phyloP scores from a whole-genome alignment of 148 eudicot species.

The Cornus suecica region DNA sequence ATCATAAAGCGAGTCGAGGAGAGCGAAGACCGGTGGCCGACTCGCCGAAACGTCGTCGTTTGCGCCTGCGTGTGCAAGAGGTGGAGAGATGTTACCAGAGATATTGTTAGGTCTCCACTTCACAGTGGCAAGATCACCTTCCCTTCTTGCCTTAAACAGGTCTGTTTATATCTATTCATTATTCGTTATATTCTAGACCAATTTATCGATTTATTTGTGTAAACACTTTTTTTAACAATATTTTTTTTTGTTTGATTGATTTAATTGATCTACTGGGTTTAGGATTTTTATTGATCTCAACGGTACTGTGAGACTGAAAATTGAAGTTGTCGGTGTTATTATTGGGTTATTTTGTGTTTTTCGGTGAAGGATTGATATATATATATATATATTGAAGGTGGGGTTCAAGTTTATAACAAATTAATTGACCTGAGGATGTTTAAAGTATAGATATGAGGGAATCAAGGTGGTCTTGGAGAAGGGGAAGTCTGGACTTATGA shows the following conservation, averaged over 20 bases:
- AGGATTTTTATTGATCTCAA: background rate
- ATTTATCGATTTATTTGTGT: background rate
- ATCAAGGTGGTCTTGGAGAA: too few relatives aligned
- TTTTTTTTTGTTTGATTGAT: background rate
- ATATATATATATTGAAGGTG: too few relatives aligned
- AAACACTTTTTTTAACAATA: background rate
- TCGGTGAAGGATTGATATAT: too few relatives aligned
- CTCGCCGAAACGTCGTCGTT: constrained; percentile 63
- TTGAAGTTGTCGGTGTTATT: background rate
- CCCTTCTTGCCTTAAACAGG: constrained; percentile 88
- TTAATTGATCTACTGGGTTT: background rate
- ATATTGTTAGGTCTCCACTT: constrained; percentile 43
- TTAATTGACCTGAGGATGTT: too few relatives aligned
- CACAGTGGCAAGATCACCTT: constrained; percentile 65
- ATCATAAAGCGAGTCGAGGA: constrained; percentile 70
- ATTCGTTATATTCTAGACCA: background rate
- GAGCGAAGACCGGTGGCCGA: constrained; percentile 77
- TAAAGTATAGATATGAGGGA: too few relatives aligned
- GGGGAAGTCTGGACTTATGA: too few relatives aligned
- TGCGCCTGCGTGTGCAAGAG: constrained; percentile 75
- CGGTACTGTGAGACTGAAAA: background rate
- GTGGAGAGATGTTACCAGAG: constrained; percentile 68
- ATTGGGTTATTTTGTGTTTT: background rate
- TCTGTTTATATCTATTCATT: constrained; percentile 5
- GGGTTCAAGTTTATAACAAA: too few relatives aligned